Conservation (phyloP, 768 basidiomycete genomes). For the Kwoniella shandongensis region DNA sequence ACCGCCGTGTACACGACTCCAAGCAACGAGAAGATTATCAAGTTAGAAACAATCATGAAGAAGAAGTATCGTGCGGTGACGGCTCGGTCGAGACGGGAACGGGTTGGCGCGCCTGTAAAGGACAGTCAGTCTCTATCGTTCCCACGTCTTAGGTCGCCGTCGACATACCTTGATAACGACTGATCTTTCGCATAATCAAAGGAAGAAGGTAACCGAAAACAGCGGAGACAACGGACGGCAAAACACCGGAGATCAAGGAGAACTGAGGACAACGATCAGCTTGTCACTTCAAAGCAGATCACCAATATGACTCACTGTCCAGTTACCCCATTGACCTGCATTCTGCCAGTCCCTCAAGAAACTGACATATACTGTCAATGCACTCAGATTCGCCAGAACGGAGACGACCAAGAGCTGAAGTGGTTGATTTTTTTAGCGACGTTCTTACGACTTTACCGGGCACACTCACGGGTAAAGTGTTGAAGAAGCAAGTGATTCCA, state of each 20-base stretch:
- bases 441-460: not conserved
- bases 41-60: conserved; percentile 89
- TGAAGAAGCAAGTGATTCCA: conserved; percentile 80
- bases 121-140: not conserved
- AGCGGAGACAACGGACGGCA: conserved; percentile 84
- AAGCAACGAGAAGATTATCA: conserved; percentile 90
- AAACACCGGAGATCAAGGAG: conserved; percentile 82
- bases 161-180: conserved; percentile 66
- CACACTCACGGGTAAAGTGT: conserved; percentile 69
- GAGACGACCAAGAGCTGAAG: conserved; percentile 74
- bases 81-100: conserved; percentile 80
- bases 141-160: conserved; percentile 20
- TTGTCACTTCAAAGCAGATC: not conserved
- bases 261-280: conserved; percentile 56
- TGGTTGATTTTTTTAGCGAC: not conserved
- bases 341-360: conserved; percentile 74
- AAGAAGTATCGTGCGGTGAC: conserved; percentile 90
- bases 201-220: conserved; percentile 89
- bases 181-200: conserved; percentile 81
- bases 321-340: conserved; percentile 59
- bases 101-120: conserved; percentile 62
- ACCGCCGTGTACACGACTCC: conserved; percentile 71
- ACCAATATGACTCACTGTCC: conserved; percentile 40
- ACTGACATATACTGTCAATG: conserved; percentile 65
- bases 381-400: conserved; percentile 81